phyloP scores from a whole-genome alignment of 345 rosid genomes.

The Garcia nutans region DNA sequence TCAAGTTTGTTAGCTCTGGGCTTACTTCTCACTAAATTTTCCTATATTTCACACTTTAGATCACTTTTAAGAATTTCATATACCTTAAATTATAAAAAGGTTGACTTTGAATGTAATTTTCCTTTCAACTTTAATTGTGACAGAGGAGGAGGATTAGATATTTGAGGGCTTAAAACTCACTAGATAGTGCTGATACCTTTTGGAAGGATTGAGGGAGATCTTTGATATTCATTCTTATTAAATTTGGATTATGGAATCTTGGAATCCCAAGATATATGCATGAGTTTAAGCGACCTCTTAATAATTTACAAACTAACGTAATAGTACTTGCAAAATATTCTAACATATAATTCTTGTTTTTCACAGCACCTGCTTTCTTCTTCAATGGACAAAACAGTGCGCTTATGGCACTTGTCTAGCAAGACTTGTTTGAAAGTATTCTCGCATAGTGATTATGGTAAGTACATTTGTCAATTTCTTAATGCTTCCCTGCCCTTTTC shows the following conservation, averaged over 20 bases:
- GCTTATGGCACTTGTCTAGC: constrained; percentile 83
- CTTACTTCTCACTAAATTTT: neutral
- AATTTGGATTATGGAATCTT: neutral
- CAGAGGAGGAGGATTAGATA: neutral
- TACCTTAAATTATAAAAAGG: neutral
- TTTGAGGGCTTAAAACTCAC: constrained; percentile 2
- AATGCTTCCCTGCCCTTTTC: neutral
- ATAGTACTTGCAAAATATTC: constrained; percentile 9
- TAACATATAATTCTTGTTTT: constrained; percentile 19
- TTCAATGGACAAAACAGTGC: constrained; percentile 98
- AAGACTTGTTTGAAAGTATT: constrained; percentile 84
- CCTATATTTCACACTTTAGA: neutral
- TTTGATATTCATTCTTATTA: neutral
- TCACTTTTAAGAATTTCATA: neutral
- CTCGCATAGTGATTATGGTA: constrained; percentile 94
- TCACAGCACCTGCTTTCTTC: constrained; percentile 87
- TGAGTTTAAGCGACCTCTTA: constrained; percentile 2
- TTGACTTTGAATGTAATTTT: neutral
- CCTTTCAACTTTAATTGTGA: neutral
- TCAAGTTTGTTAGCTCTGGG: neutral
- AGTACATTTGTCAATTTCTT: constrained; percentile 27
- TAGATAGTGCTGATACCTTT: constrained; percentile 5
- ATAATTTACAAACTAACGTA: constrained; percentile 3
- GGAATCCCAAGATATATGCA: neutral
- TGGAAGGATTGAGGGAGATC: neutral